These are phyloP conservation scores for Insectozyma bohioensis DNA, from an alignment of 1,139 yeast species.

Conservation along the genomic window DNA sequence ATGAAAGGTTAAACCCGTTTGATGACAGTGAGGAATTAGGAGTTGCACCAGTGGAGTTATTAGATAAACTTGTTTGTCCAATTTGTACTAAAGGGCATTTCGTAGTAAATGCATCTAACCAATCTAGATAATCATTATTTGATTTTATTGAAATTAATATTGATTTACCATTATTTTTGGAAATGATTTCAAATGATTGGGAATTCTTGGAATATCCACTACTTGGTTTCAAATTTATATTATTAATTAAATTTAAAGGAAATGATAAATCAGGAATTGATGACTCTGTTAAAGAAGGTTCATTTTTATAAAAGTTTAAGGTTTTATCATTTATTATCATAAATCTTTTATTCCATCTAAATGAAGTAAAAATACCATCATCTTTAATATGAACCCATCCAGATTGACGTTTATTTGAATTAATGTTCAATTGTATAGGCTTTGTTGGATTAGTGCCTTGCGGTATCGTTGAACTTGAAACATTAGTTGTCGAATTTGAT, in stretches of 20 bases:
- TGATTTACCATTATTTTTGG: slow-evolving; percentile 58
- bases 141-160: slow-evolving; percentile 74
- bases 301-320: slow-evolving; percentile 73
- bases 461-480: slow-evolving; percentile 10
- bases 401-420: slow-evolving; percentile 34
- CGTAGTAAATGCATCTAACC: slow-evolving; percentile 89
- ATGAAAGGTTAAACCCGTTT: slow-evolving; percentile 4
- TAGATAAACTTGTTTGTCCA: slow-evolving; percentile 19
- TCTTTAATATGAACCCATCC: slow-evolving; percentile 95
- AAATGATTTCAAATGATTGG: slow-evolving; percentile 76
- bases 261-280: slow-evolving; percentile 39
- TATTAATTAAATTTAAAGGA: slow-evolving; percentile 40
- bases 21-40: slow-evolving; percentile 4
- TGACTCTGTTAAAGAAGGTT: slow-evolving; percentile 32
- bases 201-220: slow-evolving; percentile 59
- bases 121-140: slow-evolving; percentile 78
- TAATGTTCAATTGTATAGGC: slow-evolving; percentile 20
- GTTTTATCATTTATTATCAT: slow-evolving; percentile 75
- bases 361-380: slow-evolving; percentile 77
- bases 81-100: slow-evolving; percentile 69
- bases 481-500: slow-evolving; percentile 6
- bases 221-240: slow-evolving; percentile 40
- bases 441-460: no score
- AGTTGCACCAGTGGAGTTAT: slow-evolving; percentile 1
- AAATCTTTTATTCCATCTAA: slow-evolving; percentile 89